A percentile compares a stretch with the other conserved stretches of the same genome.
Evolutionary conservation across 2,329 filamentous ascomycete genomes (phyloP).

Genomic region (Lizonia empirigonia): DNA sequence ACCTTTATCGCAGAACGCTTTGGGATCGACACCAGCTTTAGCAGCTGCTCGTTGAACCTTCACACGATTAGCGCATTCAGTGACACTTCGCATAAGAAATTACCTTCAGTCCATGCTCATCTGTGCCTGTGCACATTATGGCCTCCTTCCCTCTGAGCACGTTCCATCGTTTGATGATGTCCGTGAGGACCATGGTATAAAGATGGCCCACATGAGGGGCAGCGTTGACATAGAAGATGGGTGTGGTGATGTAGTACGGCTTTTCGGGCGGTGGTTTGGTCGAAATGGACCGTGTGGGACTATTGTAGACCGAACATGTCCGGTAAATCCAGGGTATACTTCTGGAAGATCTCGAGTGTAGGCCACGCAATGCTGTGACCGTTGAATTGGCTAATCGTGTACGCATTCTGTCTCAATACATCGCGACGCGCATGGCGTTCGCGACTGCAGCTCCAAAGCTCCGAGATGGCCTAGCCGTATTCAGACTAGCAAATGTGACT

Average conservation of each 20-base stretch:
- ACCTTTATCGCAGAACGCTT: constrained; percentile 87
- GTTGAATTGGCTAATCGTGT: constrained; percentile 29
- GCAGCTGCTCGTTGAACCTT: constrained; percentile 82
- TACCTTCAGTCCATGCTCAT: constrained; percentile 95
- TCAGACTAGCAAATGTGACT: background rate
- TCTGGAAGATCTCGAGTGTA: constrained; percentile 19
- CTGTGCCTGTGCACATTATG: constrained; percentile 85
- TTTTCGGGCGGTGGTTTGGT: constrained; percentile 57
- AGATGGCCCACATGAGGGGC: constrained; percentile 94
- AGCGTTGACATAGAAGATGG: constrained; percentile 99
- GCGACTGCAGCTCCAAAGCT: constrained; percentile 23
- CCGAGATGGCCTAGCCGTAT: constrained; percentile 9
- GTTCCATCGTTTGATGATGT: constrained; percentile 93
- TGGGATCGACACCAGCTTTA: constrained; percentile 71
- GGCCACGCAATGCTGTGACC: constrained; percentile 25
- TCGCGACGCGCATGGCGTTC: constrained; percentile 19
- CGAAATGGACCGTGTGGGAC: constrained; percentile 24
- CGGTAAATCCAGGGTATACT: constrained; percentile 32
- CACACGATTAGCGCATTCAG: constrained; percentile 5
- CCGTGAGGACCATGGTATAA: constrained; percentile 88
- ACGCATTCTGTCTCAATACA: constrained; percentile 38
- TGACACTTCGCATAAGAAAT: background rate
- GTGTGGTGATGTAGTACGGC: constrained; percentile 93
- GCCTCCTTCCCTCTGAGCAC: constrained; percentile 73
- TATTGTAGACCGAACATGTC: constrained; percentile 28